phyloP scores from a whole-genome alignment of 2,329 filamentous ascomycete genomes.

The Botryotinia calthae region DNA sequence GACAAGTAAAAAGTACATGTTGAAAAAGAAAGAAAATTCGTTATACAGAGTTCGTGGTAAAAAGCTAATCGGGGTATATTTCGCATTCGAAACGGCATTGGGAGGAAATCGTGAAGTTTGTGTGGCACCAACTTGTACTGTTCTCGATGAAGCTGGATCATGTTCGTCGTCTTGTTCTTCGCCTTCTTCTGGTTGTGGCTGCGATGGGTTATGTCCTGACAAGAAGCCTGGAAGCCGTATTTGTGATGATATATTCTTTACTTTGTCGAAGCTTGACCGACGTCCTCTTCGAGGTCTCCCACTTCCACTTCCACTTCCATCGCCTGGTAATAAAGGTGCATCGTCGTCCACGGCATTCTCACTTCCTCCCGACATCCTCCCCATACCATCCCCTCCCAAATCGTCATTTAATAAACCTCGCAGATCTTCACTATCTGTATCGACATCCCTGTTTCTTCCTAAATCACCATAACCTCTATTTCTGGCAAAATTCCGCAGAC shows the following conservation, averaged over 20 bases:
- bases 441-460: conserved; percentile 50
- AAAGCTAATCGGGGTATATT: conserved; percentile 95
- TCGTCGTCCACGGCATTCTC: conserved; percentile 62
- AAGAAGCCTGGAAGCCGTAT: conserved; percentile 69
- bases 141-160: conserved; percentile 68
- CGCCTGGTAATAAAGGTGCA: conserved; percentile 63
- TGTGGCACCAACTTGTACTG: conserved; percentile 69
- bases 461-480: conserved; percentile 58
- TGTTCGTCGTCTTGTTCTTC: conserved; percentile 53
- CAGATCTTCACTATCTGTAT: conserved; percentile 61
- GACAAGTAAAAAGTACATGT: conserved; percentile 96
- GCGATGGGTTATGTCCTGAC: conserved; percentile 40
- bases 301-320: conserved; percentile 16
- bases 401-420: conserved; percentile 64
- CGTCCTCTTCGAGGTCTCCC: conserved; percentile 27
- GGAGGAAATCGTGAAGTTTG: conserved; percentile 78
- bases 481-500: conserved; percentile 52
- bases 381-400: conserved; percentile 47
- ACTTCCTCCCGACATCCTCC: conserved; percentile 59
- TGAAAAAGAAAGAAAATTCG: conserved; percentile 99
- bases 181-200: conserved; percentile 32
- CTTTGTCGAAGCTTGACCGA: conserved; percentile 42
- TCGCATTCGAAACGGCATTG: conserved; percentile 93
- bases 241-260: conserved; percentile 51
- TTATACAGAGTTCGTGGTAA: conserved; percentile 94